These are phyloP conservation scores for Trifolium pratense DNA, from an alignment of 306 rosid species.

Conservation along the genomic window DNA sequence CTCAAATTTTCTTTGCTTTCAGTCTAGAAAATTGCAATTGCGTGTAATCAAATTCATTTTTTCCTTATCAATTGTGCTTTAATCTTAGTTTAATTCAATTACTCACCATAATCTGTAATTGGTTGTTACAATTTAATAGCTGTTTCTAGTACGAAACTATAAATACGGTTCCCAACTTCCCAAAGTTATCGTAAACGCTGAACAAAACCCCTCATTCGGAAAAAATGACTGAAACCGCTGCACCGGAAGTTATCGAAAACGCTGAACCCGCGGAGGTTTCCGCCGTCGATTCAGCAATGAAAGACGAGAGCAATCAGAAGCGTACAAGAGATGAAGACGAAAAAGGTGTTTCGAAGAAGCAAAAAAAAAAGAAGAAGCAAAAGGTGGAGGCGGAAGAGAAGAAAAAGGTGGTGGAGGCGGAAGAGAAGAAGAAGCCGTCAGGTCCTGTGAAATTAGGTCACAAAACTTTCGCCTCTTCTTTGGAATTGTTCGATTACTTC, in stretches of 20 bases:
- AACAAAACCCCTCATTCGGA: not conserved
- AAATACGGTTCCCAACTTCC: too few species aligned
- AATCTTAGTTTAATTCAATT: too few species aligned
- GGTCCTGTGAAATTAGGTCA: conserved; percentile 52
- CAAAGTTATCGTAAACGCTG: too few species aligned
- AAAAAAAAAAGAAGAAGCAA: conserved; percentile 47
- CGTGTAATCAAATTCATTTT: too few species aligned
- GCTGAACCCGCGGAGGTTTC: not conserved
- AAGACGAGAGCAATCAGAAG: conserved; percentile 36
- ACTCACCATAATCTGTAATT: too few species aligned
- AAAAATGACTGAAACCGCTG: conserved; percentile 37
- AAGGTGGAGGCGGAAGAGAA: conserved; percentile 45
- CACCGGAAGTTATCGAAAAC: conserved; percentile 16
- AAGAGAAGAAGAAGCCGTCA: conserved; percentile 21
- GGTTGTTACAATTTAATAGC: too few species aligned
- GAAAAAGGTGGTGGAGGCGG: conserved; percentile 42
- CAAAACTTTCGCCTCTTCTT: conserved; percentile 57
- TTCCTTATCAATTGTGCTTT: too few species aligned
- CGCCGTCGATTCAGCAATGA: not conserved
- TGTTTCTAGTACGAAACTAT: conserved; percentile 1
- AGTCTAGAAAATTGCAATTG: not conserved
- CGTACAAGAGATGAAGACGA: conserved; percentile 37
- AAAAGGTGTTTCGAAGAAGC: conserved; percentile 39
- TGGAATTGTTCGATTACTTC: conserved; percentile 71
- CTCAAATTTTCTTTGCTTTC: not conserved